Evolutionary conservation across 441 rosid genomes (phyloP), one percentile per base, ranked within the genome.

Genomic region (Flueggea neowawraea): DNA sequence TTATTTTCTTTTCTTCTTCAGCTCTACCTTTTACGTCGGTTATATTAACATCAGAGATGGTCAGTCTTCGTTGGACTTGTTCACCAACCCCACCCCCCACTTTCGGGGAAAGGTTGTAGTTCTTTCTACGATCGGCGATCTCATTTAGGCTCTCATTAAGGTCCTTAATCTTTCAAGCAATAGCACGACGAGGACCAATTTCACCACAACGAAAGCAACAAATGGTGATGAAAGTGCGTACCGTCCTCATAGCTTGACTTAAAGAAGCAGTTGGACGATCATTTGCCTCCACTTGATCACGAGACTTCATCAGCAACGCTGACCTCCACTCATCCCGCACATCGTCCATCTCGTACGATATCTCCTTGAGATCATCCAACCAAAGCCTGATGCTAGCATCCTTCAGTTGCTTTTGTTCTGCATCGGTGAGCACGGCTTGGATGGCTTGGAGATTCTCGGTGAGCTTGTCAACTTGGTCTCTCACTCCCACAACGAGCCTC

Each of bases 291-390:
- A 11, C 48, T 12, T 54, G 43, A 6, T 51, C 22, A 6, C 43
- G 70, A 16, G 32, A 8, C 45, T 60, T 36, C 41, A 5, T 70
- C 11, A 51, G 6, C 8, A 55, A 54, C 9, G 31, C 36, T 12
- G 67, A 61, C 22, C 49, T 53, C 66, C 74, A 65, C 57, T 70
- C 66, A 43, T 69, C 67, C 6, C 62, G 16, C 54, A 69, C 63
- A 33, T 63, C 60, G 6, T 63, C 67, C 1, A 63, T 63, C 22
- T 55, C 47, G 8, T 60, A 70, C 6, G 62, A 43, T 11, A 52
- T 52, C 3, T 60, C 53, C 31, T 55, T 70, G 44, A 70, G 66
- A 4, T 65, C 56, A 13, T 11, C 52, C 8, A 66, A 10, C 75
- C 68, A 66, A 1, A 16, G 2, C 12, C 13, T 48, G 12, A 53